Evolutionary conservation across 2,329 filamentous ascomycete genomes (phyloP).

Genomic region (Sarocladium oryzae): DNA sequence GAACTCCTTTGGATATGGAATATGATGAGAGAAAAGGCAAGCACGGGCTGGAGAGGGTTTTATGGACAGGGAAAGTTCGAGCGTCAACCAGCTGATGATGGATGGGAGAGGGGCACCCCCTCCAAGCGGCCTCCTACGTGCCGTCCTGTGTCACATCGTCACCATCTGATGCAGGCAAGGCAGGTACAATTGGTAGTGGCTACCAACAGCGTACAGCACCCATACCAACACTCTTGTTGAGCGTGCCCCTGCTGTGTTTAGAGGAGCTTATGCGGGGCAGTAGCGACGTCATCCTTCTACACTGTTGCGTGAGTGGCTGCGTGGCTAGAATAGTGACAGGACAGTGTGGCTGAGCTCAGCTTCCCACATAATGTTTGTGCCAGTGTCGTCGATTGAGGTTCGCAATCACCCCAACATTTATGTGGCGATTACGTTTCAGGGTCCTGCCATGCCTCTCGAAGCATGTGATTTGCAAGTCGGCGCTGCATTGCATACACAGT

Average conservation of each 20-base stretch:
- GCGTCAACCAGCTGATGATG: conserved; percentile 10
- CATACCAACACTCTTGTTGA: too few relatives aligned
- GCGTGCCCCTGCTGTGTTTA: too few relatives aligned
- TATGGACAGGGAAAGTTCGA: not conserved
- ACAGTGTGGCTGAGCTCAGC: conserved; percentile 1
- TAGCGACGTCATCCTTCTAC: conserved; percentile 21
- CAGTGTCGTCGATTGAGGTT: too few relatives aligned
- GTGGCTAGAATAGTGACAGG: not conserved
- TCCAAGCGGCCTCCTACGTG: not conserved
- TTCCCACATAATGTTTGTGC: too few relatives aligned
- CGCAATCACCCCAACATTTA: too few relatives aligned
- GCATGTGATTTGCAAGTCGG: too few relatives aligned
- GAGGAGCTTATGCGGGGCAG: conserved; percentile 23
- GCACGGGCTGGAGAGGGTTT: not conserved
- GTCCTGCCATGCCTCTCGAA: too few relatives aligned
- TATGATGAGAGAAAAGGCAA: not conserved
- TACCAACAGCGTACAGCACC: too few relatives aligned
- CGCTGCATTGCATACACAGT: too few relatives aligned
- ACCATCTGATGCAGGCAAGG: not conserved
- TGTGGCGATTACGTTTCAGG: conserved; percentile 9
- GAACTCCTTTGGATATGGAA: not conserved
- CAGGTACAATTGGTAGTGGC: not conserved
- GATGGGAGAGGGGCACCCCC: not conserved
- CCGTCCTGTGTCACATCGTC: not conserved
- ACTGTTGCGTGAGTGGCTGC: not conserved